Percentiles rank a stretch among this genome's conserved stretches.
These are phyloP conservation scores for Apiospora kogelbergensis DNA, from an alignment of 2,329 filamentous ascomycete genomes.

Conservation along the genomic window DNA sequence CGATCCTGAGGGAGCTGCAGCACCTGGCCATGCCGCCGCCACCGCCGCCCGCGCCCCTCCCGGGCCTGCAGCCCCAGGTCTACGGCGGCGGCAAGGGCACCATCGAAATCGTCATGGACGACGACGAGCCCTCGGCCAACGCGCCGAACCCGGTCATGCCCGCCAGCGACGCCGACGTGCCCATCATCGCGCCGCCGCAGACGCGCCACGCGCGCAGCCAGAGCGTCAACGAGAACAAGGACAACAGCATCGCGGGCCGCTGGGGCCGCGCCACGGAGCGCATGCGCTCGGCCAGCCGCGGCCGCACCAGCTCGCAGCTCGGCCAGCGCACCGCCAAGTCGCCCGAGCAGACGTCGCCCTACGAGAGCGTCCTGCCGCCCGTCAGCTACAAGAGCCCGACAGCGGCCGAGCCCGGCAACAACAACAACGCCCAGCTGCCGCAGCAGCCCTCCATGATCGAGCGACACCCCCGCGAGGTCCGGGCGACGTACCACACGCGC, in stretches of 20 bases:
- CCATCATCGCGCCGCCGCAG: conserved; percentile 44
- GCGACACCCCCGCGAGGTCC: conserved; percentile 38
- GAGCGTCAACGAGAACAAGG: conserved; percentile 49
- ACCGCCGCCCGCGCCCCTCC: conserved; percentile 60
- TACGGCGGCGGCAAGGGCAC: conserved; percentile 51
- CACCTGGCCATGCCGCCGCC: conserved; percentile 62
- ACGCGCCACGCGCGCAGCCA: conserved; percentile 54
- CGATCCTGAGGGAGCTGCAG: conserved; percentile 61
- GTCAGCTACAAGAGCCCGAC: conserved; percentile 27
- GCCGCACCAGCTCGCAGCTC: conserved; percentile 44
- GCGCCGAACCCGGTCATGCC: conserved; percentile 32
- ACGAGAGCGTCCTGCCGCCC: conserved; percentile 37
- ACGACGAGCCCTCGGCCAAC: conserved; percentile 43
- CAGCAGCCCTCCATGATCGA: conserved; percentile 21
- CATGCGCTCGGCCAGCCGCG: conserved; percentile 59
- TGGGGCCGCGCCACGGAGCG: conserved; percentile 59
- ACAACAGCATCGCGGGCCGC: conserved; percentile 51
- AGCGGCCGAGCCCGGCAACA: conserved; percentile 25
- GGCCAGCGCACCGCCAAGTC: conserved; percentile 37
- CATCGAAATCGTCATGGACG: conserved; percentile 68
- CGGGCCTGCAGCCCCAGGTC: conserved; percentile 39
- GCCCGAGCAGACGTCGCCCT: conserved; percentile 36
- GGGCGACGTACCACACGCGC: conserved; percentile 32
- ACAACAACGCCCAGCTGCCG: too few species aligned
- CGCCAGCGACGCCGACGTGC: conserved; percentile 42